A percentile compares a stretch with the other conserved stretches of the same genome.
Evolutionary conservation across 257 asterid genomes (phyloP).

Genomic region (Nicotiana paniculata): DNA sequence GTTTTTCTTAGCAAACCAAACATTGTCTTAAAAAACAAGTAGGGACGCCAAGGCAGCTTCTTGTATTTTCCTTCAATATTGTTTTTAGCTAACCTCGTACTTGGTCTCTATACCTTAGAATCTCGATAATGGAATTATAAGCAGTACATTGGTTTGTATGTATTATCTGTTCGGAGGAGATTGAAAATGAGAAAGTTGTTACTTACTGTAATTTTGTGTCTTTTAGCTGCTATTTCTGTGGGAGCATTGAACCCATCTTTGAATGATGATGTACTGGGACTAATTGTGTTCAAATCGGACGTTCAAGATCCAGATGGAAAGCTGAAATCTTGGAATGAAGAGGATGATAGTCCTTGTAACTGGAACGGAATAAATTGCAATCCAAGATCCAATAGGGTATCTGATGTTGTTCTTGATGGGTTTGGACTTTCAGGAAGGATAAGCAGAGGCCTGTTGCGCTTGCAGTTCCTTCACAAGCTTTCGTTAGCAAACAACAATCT

Average conservation of each 20-base stretch:
- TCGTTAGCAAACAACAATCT: conserved; percentile 70
- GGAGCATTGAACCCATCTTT: conserved; percentile 60
- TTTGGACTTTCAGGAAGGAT: conserved; percentile 76
- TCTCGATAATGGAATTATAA: conserved; percentile 3
- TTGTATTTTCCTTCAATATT: not conserved
- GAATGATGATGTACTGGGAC: conserved; percentile 87
- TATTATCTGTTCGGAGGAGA: not conserved
- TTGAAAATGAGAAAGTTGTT: conserved; percentile 44
- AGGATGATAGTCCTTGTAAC: conserved; percentile 74
- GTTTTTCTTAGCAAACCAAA: not conserved
- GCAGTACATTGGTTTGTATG: not conserved
- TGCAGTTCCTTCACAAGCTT: conserved; percentile 67
- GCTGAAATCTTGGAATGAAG: conserved; percentile 83
- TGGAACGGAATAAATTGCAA: conserved; percentile 83
- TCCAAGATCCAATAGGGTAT: conserved; percentile 89
- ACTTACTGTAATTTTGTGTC: conserved; percentile 19
- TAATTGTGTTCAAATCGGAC: conserved; percentile 87
- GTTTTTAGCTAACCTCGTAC: not conserved
- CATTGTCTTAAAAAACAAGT: not conserved
- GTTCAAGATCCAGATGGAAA: conserved; percentile 69
- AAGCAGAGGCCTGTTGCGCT: conserved; percentile 78
- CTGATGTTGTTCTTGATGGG: conserved; percentile 84
- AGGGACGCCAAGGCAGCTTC: not conserved
- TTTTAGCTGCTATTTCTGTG: conserved; percentile 28
- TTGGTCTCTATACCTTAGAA: not conserved